Evolutionary conservation across 306 rosid genomes (phyloP), one percentile per base, ranked within the genome.

Genomic region (Prunus padus): DNA sequence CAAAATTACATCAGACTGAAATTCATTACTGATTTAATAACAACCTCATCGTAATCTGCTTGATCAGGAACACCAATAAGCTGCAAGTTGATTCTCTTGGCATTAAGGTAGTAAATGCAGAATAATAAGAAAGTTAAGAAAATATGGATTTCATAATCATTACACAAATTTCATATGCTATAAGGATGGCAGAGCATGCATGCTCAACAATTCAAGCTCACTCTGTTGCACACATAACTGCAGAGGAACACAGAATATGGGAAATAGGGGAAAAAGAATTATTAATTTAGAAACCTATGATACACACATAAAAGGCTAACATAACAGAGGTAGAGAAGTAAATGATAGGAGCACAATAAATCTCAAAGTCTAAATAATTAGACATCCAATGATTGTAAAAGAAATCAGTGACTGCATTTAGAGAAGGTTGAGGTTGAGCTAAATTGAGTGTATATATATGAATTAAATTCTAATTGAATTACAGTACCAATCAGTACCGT

Each of bases 21-120:
- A 81, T 83, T 72, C 96, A 89, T 89, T 55, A 92, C 92, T 0
- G 96, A 84, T 84, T 90, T 92, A 65, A 90, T n/a, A n/a, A n/a
- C 93, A 78, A 95, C 87, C 86, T 92, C 93, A 90, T 95, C 98
- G 84, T 95, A 92, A 86, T 90, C 97, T 63, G 97, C 91, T 77
- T 75, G 84, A 75, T 87, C 87, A 52, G 93, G 86, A 80, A 90
- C 91, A 49, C 98, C 98, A 66, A 95, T 86, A 67, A 92, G 92
- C 98, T 95, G 89, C 84, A 79, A 83, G 77, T 81, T 69, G 56
- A 78, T 33, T 22, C 75, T 40, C 3, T 81, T 50, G 13, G 42
- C 75, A 83, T 57, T 50, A 51, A 73, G 61, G 60, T 55, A 76
- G 63, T 14, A 78, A 68, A 76, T 63, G 26, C 25, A 62, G 67